Evolutionary conservation across 495 filamentous ascomycete species (phyloP), one percentile per base, ranked within the genome.

Genomic region (Neurospora discreta): DNA sequence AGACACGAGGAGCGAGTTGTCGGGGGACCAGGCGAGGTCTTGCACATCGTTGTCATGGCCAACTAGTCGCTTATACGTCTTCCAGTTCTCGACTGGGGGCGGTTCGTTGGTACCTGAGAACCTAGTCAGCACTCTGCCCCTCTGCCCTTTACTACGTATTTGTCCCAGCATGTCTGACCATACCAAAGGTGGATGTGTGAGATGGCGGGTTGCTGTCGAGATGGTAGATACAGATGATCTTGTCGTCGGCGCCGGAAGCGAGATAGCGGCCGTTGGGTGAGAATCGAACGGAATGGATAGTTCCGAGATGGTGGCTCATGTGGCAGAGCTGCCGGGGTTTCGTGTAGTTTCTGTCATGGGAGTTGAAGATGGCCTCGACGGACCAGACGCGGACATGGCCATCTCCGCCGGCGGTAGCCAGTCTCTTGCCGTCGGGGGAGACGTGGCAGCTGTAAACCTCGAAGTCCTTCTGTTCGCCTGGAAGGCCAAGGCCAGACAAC

Each of bases 11-110:
- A 99, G 93, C 1, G 93, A 97, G 36, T 93, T 95, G 83, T 99
- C 95, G 77, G 91, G 90, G 41, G 95, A 97, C 95, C 95, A 99
- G 39, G 93, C 95, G 71, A 98, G 84, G 85, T 99, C 96, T 81
- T 98, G 95, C 43, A 99, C 93, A 83, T 99, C 95, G 81, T 98
- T 98, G 69, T 99, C 95, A 78, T 99, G 95, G 10, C 96, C 96
- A 68, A 97, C 95, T 68, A 99, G 84, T 74, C 95, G 91, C 72
- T 93, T 90, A 72, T 93, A 88, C 40, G 96, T 96, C 78, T 95
- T 92, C 95, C 95, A 99, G 77, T 96, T 97, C 82, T 99, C 95
- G 30, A 95, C 91, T 0, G 95, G 93, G 1, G 94, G 93, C 39
- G 92, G 88, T 76, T 98, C 96, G 77, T 96, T 96, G 23, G 92